Evolutionary conservation across 768 basidiomycete genomes (phyloP), one percentile per base, ranked within the genome.

Genomic region (Termitomyces sp.): DNA sequence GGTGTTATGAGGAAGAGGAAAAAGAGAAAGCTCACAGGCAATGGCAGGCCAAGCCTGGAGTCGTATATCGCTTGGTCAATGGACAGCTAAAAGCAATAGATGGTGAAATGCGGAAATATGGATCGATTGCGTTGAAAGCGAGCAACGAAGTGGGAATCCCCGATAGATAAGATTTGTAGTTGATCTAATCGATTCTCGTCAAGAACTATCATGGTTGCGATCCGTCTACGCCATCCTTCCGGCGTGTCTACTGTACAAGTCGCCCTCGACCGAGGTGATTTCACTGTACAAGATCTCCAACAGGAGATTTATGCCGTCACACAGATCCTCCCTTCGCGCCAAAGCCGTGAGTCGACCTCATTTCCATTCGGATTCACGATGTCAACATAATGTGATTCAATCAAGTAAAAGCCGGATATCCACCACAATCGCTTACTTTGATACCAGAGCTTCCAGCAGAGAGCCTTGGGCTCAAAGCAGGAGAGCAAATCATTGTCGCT

Each of bases 401-500:
- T 57, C 12, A 58, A 92, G 90, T 92, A 57, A 91, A 86, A 73
- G 76, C 81, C 16, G 93, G 94, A 39, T 98, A 96, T 69, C 94
- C 94, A 3, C 94, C 93, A 0, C 82, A 79, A 44, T 64, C 83
- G 1, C 77, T 97, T 42, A 85, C 86, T 5, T 72, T 90, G 37
- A 75, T 90, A 33, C 87, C 90, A 3, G 85, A 88, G 59, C 79
- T 92, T 24, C 85, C 91, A 0, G 61, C 96, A 36, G 79, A 87
- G 0, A 87, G 88, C 36, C 80, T 98, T 29, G 91, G 90, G 15
- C 77, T 98, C 31, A 78, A 81, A 57, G 69, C 75, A 16, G 92
- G 94, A 2, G 96, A 98, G 54, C 92, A 94, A 73, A 78, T 98
- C 60, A 89, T 96, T 64, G 90, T 97, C 46, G 85, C 77, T 51